These are phyloP conservation scores for Exserohilum rostratum DNA, from an alignment of 2,329 filamentous ascomycete genomes.

Conservation along the genomic window DNA sequence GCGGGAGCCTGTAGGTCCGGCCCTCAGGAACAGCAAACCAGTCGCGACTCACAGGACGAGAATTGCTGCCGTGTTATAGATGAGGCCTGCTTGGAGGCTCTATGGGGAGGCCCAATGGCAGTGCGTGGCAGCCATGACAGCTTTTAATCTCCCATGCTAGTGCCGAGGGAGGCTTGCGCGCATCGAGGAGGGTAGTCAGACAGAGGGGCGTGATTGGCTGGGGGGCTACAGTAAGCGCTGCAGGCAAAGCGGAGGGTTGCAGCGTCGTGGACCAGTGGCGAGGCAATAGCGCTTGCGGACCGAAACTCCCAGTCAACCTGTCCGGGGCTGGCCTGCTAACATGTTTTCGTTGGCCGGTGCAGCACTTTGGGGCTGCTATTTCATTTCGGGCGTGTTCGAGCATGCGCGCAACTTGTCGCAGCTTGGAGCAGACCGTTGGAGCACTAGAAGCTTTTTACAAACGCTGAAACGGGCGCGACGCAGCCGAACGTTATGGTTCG, in stretches of 20 bases:
- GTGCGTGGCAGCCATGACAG: slow-evolving; percentile 17
- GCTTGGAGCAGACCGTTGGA: slow-evolving; percentile 2
- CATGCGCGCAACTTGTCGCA: slow-evolving; percentile 12
- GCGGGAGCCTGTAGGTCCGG: slow-evolving; percentile 22
- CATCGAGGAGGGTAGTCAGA: slow-evolving; percentile 16
- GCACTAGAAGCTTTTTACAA: neutral
- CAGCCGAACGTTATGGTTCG: slow-evolving; percentile 1
- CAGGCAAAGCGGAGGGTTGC: slow-evolving; percentile 22
- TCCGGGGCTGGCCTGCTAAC: slow-evolving; percentile 16
- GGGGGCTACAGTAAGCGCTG: slow-evolving; percentile 29
- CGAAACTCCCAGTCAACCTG: slow-evolving; percentile 26
- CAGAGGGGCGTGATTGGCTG: slow-evolving; percentile 21
- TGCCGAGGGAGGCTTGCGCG: slow-evolving; percentile 25
- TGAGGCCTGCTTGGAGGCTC: slow-evolving; percentile 9
- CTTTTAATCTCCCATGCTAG: slow-evolving; percentile 27
- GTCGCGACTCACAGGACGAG: slow-evolving; percentile 26
- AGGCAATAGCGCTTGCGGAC: slow-evolving; percentile 38
- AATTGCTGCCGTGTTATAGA: slow-evolving; percentile 27
- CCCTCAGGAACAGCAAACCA: slow-evolving; percentile 31
- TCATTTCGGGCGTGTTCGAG: slow-evolving; percentile 14
- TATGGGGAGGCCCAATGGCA: slow-evolving; percentile 28
- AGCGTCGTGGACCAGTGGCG: slow-evolving; percentile 32
- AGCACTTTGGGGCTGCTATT: slow-evolving; percentile 5
- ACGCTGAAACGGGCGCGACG: slow-evolving; percentile 5
- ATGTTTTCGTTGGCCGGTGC: slow-evolving; percentile 4